Base-by-base conservation (phyloP, 2,329 filamentous ascomycete species). In the Emericellopsis atlantica region DNA sequence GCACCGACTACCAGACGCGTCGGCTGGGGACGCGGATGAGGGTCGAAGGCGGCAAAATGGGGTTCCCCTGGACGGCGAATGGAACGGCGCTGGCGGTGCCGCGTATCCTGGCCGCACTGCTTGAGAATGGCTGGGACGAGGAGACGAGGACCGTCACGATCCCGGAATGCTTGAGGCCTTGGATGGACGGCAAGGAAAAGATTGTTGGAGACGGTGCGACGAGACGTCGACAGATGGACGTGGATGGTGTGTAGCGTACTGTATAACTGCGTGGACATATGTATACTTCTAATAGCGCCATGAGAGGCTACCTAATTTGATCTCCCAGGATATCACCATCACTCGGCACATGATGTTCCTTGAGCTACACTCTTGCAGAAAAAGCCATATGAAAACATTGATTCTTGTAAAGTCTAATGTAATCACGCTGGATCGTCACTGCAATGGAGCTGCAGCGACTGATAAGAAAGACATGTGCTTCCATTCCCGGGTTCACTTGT, bases 11-110 rank as follows among this genome's bases (percentile, higher is more conserved):
- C 62, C 92, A 98, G 66, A 83, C 76, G 22, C 73, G 92, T 23
- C 74, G 92, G 14, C 67, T 98, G 31, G 81, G 77, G 23, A 95
- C 92, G 12, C 74, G 83, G 33, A 67, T 85, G 36, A 78, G 80
- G 46, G 46, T 70, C 11, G 65, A 62, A 40, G 62, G 64, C n/a
- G 58, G 55, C 24, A 76, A 72, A 54, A 62, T 82, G 33, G 69
- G 71, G 2, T 96, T 87, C 58, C 87, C 89, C 12, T 87, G 85
- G 65, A 98, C 92, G 0, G 71, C 94, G 32, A 98, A 98, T 57
- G 93, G 90, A 1, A 98, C 92, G 2, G 92, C 90, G 1, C 68
- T 96, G 52, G 92, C 92, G 1, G 82, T 96, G 32, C 92, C 92
- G 4, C 73, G 92, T 40, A 84, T 98, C 11, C 57, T 98, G 44